Conservation (phyloP, 2,329 filamentous ascomycete genomes). For the Byssoonygena ceratinophila region DNA sequence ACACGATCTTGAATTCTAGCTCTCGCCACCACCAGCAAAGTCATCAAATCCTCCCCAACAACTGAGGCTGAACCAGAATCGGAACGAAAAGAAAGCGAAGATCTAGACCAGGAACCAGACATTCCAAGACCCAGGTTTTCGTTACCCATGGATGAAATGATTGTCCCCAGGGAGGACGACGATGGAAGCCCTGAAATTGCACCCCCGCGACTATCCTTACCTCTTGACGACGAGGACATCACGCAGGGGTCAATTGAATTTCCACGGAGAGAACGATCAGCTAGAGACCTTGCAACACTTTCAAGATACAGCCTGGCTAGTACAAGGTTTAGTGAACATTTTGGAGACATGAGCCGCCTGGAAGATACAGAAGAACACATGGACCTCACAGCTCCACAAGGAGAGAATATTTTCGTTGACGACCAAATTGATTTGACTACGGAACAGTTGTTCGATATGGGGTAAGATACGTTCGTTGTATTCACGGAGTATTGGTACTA, state of each 20-base stretch:
- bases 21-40: conserved; percentile 41
- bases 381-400: conserved; percentile 31
- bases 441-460: conserved; percentile 32
- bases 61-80: conserved; percentile 21
- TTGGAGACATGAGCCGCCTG: conserved; percentile 39
- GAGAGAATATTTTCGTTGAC: conserved; percentile 28
- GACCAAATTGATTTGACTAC: conserved; percentile 28
- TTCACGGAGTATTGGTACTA: conserved; percentile 7
- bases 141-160: conserved; percentile 37
- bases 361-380: conserved; percentile 34
- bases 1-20: conserved; percentile 24
- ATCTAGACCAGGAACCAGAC: conserved; percentile 40
- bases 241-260: conserved; percentile 35
- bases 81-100: conserved; percentile 34
- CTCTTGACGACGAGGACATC: conserved; percentile 41
- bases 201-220: conserved; percentile 32
- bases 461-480: conserved; percentile 21
- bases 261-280: conserved; percentile 32
- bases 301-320: conserved; percentile 37
- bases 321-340: conserved; percentile 41
- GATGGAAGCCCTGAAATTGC: conserved; percentile 31
- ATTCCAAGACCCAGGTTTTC: conserved; percentile 34
- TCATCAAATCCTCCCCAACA: conserved; percentile 40
- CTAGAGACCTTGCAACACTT: conserved; percentile 30
- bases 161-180: conserved; percentile 24